Evolutionary conservation across 768 basidiomycete genomes (phyloP), one percentile per base, ranked within the genome.

Genomic region (Lyophyllum semitale): DNA sequence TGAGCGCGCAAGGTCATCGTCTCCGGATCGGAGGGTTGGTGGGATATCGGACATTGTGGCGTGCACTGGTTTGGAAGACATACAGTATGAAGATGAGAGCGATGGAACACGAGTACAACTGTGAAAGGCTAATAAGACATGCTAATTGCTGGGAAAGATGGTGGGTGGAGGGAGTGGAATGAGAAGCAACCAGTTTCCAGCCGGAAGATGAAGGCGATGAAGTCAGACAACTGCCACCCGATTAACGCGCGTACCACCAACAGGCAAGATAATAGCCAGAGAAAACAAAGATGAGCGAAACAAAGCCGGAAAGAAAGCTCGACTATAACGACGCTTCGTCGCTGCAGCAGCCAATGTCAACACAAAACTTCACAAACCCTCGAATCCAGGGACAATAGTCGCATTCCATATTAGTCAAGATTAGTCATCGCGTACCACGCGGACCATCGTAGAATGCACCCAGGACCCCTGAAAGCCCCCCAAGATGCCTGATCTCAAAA

Each of bases 1-100:
- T 49, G 68, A 62, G 59, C 65, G 71, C 64, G 58, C 61, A 51
- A 49, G 51, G 59, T 71, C 71, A 61, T 70, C 62, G 59, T 59
- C 52, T 54, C 52, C 61, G 35, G 59, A 27, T 30, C 63, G 58
- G 46, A 60, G 50, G 43, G 56, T 42, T 40, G 63, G 42, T 50
- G 52, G 50, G 54, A 59, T 49, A 50, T 58, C 49, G 51, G 59
- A 56, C 62, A 69, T 69, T 46, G 54, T 66, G 51, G 30, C 33
- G 35, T 33, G 27, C 11, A 6, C 44, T 45, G 40, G 13, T n/a
- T n/a, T n/a, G 48, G 23, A 40, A 43, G 26, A 50, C 30, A 46
- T 48, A 55, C 41, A 53, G 40, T 22, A 58, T 20, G 38, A 56
- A 42, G 49, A 25, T 25, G 25, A 58, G 17, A 32, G 22, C 43